Evolutionary conservation across 495 filamentous ascomycete species (phyloP), one percentile per base, ranked within the genome.

Genomic region (Hapsidospora chrysogenum): DNA sequence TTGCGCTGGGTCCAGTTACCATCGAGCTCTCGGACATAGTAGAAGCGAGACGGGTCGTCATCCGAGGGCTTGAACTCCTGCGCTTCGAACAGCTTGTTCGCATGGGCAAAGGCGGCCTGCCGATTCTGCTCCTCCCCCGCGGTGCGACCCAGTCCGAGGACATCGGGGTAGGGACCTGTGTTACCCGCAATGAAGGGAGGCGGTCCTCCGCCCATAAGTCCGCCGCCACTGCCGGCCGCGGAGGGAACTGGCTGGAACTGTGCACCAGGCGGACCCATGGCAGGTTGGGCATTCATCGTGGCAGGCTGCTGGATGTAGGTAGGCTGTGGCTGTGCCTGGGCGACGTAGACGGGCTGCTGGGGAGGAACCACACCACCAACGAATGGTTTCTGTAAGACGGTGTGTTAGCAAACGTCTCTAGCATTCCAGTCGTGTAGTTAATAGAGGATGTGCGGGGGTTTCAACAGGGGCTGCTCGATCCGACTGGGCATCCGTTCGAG

Each of bases 11-110:
- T 51, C 56, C 57, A 70, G 26, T 49, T 48, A 10, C 58, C 58
- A 41, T 68, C 57, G 15, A 58, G 42, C 41, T 70, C 64, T 9
- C 64, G 57, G 30, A 55, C 51, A 51, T 59, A 61, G 41, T 68
- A 71, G 50, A 64, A 52, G 34, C 66, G 64, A 25, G 49, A 56
- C 13, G 60, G 55, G 38, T 71, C 60, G 18, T 61, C 52, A 37
- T 70, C 66, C 3, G 58, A 53, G 0, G 67, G 67, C 31, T 58
- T 60, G 36, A 69, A 64, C 26, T 65, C 63, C 50, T 68, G 64
- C 9, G 61, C 54, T 41, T 63, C 56, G 33, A 54, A 50, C 17
- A 52, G 47, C 35, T 50, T 48, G 47, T 49, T 61, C 27, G 51
- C 44, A 30, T 56, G 31, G n/a, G 61, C 57, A 23, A 53, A 47